Conservation (phyloP, 495 filamentous ascomycete species). For the Aspergillus steynii region DNA sequence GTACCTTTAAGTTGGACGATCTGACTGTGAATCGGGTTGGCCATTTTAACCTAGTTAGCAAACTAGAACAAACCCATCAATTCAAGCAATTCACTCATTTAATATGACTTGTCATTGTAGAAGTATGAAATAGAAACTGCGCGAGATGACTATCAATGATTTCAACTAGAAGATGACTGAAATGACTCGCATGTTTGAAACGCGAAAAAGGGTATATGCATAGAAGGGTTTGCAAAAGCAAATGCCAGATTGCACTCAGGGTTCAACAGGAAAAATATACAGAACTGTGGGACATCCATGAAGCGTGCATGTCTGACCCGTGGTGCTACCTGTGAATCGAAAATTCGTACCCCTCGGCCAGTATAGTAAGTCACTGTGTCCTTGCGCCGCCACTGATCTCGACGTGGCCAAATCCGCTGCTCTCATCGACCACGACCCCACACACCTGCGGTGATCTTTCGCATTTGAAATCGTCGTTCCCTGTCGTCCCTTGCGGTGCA, state of each 20-base stretch:
- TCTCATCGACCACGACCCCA: not conserved
- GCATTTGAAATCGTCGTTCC: not conserved
- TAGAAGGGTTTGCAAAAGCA: too few species aligned
- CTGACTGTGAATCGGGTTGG: too few species aligned
- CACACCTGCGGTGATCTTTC: not conserved
- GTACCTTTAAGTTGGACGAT: slow-evolving; percentile 12
- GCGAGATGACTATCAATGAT: too few species aligned
- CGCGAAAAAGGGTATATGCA: too few species aligned
- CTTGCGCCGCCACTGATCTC: not conserved
- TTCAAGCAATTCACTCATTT: too few species aligned
- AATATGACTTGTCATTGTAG: too few species aligned
- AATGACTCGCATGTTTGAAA: too few species aligned
- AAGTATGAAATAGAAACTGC: too few species aligned
- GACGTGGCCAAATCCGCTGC: not conserved
- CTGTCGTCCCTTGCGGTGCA: not conserved
- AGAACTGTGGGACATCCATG: not conserved
- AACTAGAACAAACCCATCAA: too few species aligned
- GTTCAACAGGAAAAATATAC: not conserved
- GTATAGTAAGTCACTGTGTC: not conserved
- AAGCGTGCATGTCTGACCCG: not conserved
- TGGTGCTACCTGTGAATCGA: not conserved
- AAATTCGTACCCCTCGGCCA: not conserved
- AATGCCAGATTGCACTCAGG: too few species aligned
- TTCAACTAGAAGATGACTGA: too few species aligned
- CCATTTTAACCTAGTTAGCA: too few species aligned